Evolutionary conservation across 352 stramenopile species (phyloP), one percentile per base, ranked within the genome.

Genomic region (Phytophthora hybrid): DNA sequence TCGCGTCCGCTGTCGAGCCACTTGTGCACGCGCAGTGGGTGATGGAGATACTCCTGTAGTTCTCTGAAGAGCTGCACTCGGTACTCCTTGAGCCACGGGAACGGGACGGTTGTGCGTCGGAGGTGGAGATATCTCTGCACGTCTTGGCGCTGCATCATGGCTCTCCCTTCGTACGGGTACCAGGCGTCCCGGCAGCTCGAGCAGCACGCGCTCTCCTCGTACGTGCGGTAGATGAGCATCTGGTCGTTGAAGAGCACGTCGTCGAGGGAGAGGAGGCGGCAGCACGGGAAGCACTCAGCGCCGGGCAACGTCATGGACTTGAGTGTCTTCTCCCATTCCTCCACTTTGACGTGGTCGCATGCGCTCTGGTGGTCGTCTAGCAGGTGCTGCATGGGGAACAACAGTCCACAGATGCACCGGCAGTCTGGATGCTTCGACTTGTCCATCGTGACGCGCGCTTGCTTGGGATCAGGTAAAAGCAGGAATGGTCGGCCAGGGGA

Each of bases 151-250:
- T 53, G 57, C 69, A 76, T 64, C 49, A 73, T 59, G 31, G 69
- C 56, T 11, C 63, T 41, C 13, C 69, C 69, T 64, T 76, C 69
- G 63, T 76, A 76, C 21, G 69, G 69, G 32, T 21, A 76, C 57
- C 63, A 76, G 19, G 69, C 52, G n/a, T 76, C 63, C 37, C 69
- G 53, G 59, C 69, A 76, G 5, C 23, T 64, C 0, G 63, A 76
- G 58, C 69, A 76, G 57, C 63, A 73, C 14, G 59, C 31, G 31
- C 63, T 73, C 18, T 73, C 69, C 14, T 76, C 63, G 51, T 76
- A 76, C 4, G 69, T 71, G 18, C 69, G 69, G 41, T 73, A 76
- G 44, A 76, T 73, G 39, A 76, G 57, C 63, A 73, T 73, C 51
- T 73, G 29, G 18, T 57, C 63, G 16, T 72, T 68, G 57, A 73